Evolutionary conservation across 495 filamentous ascomycete species (phyloP), one percentile per base, ranked within the genome.

Genomic region (Neurospora sp.): DNA sequence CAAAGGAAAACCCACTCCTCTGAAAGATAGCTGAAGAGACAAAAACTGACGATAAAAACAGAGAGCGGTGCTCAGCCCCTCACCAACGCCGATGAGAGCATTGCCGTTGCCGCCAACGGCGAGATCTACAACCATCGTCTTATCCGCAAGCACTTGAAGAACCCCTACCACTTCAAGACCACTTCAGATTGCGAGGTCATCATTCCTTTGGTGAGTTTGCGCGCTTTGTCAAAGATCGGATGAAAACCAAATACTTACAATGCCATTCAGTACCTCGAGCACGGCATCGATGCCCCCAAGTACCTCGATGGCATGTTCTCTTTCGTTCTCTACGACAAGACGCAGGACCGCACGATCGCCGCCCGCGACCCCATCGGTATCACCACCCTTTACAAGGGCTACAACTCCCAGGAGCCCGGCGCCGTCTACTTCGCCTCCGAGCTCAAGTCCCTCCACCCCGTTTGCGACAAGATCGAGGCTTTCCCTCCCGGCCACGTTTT

Each of bases 121-220:
- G 96, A 99, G 83, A 99, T 99, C 81, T 99, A 99, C 87, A 99
- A 99, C 89, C 96, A 99, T 84, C 90, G 94, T 74, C 88, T 97
- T 75, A 85, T 99, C 75, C 90, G 96, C 75, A 98, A 97, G 83
- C 85, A 83, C 73, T 82, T 98, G 78, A 92, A 92, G 82, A 84
- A 83, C 31, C 88, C 90, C 35, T 95, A 97, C 82, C 89, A 92
- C 82, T 99, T 97, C 88, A 97, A 96, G 89, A 99, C 96, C 70
- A 91, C 96, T 79, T 97, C 94, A 39, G 96, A 99, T 77, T 99
- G 96, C 83, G 96, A 99, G 83, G 93, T 98, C 78, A 95, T 99
- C 80, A 94, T 98, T 77, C 96, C 96, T 70, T 78, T 99, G 89
- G 96, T 98, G 88, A 81, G 89, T 81, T 71, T 35, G 14, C 47